phyloP scores from a whole-genome alignment of 139 green algal genomes.

The Diplosphaera chodatii region DNA sequence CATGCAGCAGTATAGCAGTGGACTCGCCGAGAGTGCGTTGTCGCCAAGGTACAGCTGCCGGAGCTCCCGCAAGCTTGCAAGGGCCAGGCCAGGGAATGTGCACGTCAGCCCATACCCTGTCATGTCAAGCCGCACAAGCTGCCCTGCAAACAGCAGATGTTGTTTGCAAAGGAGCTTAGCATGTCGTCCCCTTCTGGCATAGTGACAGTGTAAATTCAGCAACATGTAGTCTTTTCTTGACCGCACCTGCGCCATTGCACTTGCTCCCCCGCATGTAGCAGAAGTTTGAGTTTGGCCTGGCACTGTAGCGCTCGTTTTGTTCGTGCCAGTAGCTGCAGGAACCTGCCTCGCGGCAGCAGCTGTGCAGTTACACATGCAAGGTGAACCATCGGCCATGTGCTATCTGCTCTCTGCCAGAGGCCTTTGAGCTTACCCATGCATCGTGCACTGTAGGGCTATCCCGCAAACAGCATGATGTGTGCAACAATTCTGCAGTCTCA shows the following conservation, averaged over 20 bases:
- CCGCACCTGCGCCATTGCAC: background rate
- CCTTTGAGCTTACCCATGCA: too few relatives aligned
- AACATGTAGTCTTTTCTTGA: too few relatives aligned
- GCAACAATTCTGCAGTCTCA: too few relatives aligned
- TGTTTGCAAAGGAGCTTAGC: too few relatives aligned
- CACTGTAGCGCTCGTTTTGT: background rate
- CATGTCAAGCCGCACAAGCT: background rate
- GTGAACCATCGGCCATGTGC: too few relatives aligned
- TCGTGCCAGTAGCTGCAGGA: background rate
- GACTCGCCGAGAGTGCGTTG: background rate
- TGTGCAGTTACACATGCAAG: too few relatives aligned
- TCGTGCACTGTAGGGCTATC: too few relatives aligned
- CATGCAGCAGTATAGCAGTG: too few relatives aligned
- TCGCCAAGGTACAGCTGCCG: background rate
- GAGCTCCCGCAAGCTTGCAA: background rate
- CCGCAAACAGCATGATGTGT: too few relatives aligned
- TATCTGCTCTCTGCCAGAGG: too few relatives aligned
- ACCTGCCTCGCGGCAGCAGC: background rate
- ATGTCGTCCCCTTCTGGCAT: too few relatives aligned
- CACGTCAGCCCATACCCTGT: background rate
- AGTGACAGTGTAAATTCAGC: too few relatives aligned
- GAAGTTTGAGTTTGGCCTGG: background rate
- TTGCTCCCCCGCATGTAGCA: background rate
- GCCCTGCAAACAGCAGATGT: background rate
- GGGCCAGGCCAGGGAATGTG: background rate